Conservation (phyloP, 2,329 filamentous ascomycete genomes). For the Penicillium italicum region DNA sequence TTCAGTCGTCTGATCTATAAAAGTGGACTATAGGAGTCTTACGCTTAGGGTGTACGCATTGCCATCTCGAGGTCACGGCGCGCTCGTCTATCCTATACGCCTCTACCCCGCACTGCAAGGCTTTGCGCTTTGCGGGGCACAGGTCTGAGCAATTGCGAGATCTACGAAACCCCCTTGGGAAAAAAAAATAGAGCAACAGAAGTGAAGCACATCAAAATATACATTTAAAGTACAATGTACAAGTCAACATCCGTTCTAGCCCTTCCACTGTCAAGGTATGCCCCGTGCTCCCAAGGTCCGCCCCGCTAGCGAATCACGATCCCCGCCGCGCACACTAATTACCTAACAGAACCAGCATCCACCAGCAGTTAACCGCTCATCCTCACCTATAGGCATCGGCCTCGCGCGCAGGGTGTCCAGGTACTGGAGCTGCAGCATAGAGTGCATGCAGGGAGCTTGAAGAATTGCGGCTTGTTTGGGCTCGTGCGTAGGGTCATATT, state of each 20-base stretch:
- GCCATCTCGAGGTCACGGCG: neutral
- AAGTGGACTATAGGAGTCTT: neutral
- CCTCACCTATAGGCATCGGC: slow-evolving; percentile 3
- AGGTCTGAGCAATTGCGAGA: slow-evolving; percentile 15
- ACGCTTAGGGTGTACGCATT: neutral
- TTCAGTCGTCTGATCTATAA: slow-evolving; percentile 7
- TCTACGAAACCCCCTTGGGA: neutral
- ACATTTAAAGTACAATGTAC: neutral
- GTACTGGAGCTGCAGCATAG: slow-evolving; percentile 10
- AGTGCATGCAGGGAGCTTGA: slow-evolving; percentile 1
- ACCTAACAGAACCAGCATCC: slow-evolving; percentile 29
- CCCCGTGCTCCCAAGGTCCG: slow-evolving; percentile 20
- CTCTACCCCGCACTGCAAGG: slow-evolving; percentile 28
- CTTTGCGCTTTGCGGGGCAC: slow-evolving; percentile 26
- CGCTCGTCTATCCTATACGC: neutral
- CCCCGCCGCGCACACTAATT: slow-evolving; percentile 24
- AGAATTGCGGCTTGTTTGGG: slow-evolving; percentile 2
- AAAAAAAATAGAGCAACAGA: neutral
- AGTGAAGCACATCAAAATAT: neutral
- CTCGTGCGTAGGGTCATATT: neutral
- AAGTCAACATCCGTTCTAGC: slow-evolving; percentile 14
- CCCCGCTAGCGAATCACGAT: slow-evolving; percentile 24
- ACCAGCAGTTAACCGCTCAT: slow-evolving; percentile 4
- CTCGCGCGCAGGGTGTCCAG: slow-evolving; percentile 10
- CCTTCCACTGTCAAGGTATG: slow-evolving; percentile 24